phyloP scores from a whole-genome alignment of 805 yeast genomes.

The Ogataea paraovalis region DNA sequence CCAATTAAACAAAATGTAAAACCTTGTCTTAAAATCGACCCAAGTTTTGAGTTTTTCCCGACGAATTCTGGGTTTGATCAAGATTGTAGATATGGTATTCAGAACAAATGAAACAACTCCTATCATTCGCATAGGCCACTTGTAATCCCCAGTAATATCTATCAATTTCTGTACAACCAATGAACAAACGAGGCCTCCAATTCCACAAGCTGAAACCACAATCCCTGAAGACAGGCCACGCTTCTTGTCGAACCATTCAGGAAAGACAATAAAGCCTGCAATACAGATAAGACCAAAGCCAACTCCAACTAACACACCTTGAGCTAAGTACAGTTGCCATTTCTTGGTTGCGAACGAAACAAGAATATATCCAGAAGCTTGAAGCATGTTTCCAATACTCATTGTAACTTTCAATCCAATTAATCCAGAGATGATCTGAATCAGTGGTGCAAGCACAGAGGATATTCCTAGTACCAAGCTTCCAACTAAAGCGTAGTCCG shows the following conservation, averaged over 20 bases:
- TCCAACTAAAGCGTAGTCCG: conserved; percentile 58
- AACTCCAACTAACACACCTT: conserved; percentile 50
- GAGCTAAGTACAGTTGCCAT: conserved; percentile 50
- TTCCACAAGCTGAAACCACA: conserved; percentile 38
- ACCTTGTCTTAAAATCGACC: conserved; percentile 15
- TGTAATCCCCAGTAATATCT: conserved; percentile 37
- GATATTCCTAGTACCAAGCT: conserved; percentile 42
- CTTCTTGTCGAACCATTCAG: conserved; percentile 55
- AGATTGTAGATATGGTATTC: conserved; percentile 35
- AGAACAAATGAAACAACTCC: conserved; percentile 37
- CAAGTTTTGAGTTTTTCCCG: conserved; percentile 13
- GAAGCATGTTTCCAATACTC: conserved; percentile 37
- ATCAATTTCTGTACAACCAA: conserved; percentile 35
- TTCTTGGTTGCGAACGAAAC: conserved; percentile 46
- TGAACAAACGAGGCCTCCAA: conserved; percentile 41
- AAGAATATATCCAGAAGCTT: conserved; percentile 44
- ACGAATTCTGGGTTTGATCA: conserved; percentile 42
- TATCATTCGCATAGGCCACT: conserved; percentile 42
- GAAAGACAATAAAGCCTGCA: conserved; percentile 46
- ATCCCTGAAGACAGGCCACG: conserved; percentile 42
- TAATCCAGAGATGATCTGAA: conserved; percentile 18
- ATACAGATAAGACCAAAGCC: conserved; percentile 47
- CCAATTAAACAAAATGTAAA: conserved; percentile 17
- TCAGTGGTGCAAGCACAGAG: conserved; percentile 21
- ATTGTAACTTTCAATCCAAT: conserved; percentile 23